phyloP scores from a whole-genome alignment of 2,329 filamentous ascomycete species.

The Calonectria hawksworthii region DNA sequence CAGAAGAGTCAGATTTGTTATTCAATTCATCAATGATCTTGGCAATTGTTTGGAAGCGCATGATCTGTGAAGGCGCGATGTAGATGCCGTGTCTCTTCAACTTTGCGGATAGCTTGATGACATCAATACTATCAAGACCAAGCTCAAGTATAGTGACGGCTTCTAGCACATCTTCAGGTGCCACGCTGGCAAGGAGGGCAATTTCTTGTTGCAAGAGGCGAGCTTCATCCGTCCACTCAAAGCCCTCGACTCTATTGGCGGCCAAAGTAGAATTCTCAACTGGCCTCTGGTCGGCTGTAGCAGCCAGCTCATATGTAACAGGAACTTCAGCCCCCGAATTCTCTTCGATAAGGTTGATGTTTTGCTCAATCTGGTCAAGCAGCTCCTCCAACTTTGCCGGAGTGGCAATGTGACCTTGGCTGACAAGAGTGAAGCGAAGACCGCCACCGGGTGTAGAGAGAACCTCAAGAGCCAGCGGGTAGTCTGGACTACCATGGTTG shows the following conservation, averaged over 20 bases:
- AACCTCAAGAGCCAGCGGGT: conserved; percentile 83
- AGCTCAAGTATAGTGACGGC: conserved; percentile 81
- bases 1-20: background rate
- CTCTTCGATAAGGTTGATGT: conserved; percentile 26
- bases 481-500: conserved; percentile 70
- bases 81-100: conserved; percentile 72
- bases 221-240: conserved; percentile 72
- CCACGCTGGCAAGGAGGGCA: conserved; percentile 70
- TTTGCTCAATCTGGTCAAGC: conserved; percentile 56
- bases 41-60: conserved; percentile 78
- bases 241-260: conserved; percentile 43
- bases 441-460: conserved; percentile 63
- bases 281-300: background rate
- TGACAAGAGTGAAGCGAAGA: conserved; percentile 72
- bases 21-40: conserved; percentile 61
- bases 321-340: conserved; percentile 30
- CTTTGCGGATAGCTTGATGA: conserved; percentile 84
- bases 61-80: conserved; percentile 81
- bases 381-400: conserved; percentile 41
- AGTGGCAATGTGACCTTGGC: conserved; percentile 61
- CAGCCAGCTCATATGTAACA: background rate
- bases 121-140: conserved; percentile 92
- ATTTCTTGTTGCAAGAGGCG: conserved; percentile 71
- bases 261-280: conserved; percentile 50
- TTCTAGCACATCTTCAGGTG: conserved; percentile 65